Evolutionary conservation across 371 early-diverging fungal species (phyloP).

Genomic region (Mortierella sp.): DNA sequence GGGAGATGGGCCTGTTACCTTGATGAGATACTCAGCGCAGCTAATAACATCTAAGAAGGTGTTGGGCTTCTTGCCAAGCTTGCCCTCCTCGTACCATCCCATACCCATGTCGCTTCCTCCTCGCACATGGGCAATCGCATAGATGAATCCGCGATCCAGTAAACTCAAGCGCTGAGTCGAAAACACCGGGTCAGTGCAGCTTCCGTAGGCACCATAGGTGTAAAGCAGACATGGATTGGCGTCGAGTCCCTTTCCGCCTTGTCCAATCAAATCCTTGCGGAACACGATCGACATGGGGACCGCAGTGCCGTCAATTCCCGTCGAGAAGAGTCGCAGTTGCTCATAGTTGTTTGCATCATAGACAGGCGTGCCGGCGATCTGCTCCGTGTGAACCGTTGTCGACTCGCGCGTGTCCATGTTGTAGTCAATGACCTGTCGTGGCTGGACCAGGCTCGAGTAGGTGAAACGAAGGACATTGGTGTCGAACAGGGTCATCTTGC

Average conservation of each 20-base stretch:
- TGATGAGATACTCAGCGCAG: constrained; percentile 65
- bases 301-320: constrained; percentile 68
- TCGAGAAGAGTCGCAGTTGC: constrained; percentile 62
- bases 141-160: constrained; percentile 74
- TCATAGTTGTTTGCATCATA: constrained; percentile 55
- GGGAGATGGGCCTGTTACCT: too few relatives aligned
- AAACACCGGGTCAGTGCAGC: constrained; percentile 66
- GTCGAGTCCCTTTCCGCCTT: constrained; percentile 48
- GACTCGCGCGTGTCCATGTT: constrained; percentile 63
- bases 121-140: constrained; percentile 73
- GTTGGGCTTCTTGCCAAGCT: constrained; percentile 69
- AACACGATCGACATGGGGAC: constrained; percentile 70
- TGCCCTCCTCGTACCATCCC: constrained; percentile 73
- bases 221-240: constrained; percentile 67
- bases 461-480: constrained; percentile 61
- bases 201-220: constrained; percentile 72
- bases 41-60: constrained; percentile 71
- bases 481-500: constrained; percentile 54
- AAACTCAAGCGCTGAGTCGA: constrained; percentile 63
- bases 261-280: constrained; percentile 59
- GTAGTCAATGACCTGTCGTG: constrained; percentile 70
- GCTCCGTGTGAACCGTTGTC: constrained; percentile 62
- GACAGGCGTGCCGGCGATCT: constrained; percentile 52
- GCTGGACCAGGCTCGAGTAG: constrained; percentile 68
- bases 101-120: constrained; percentile 75